Conservation (phyloP, 768 basidiomycete species). For the Mycena sanguinolenta region DNA sequence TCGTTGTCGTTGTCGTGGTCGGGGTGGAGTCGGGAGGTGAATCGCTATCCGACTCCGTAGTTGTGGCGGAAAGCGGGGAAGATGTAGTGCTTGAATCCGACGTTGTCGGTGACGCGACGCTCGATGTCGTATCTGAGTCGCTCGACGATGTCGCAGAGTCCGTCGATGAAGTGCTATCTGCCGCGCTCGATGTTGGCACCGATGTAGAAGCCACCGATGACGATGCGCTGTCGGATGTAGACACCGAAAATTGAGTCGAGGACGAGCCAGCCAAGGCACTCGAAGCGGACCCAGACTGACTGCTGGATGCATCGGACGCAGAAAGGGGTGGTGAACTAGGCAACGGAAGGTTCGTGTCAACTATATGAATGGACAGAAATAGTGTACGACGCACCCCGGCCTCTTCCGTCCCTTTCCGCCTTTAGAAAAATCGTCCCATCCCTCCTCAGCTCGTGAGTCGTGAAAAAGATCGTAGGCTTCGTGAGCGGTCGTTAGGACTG, state of each 20-base stretch:
- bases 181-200: background rate
- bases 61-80: too few relatives aligned
- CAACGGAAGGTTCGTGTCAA: conserved; percentile 1
- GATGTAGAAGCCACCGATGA: conserved; percentile 2
- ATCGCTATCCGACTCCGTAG: too few relatives aligned
- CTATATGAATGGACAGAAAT: conserved; percentile 14
- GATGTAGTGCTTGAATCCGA: too few relatives aligned
- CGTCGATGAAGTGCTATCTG: conserved; percentile 1
- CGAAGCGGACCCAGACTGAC: conserved; percentile 1
- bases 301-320: conserved; percentile 5
- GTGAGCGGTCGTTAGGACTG: conserved; percentile 1
- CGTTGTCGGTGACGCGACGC: background rate
- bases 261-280: background rate
- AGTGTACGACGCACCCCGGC: conserved; percentile 9
- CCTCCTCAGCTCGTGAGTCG: conserved; percentile 9
- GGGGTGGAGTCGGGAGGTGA: too few relatives aligned
- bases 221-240: conserved; percentile 2
- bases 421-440: conserved; percentile 1
- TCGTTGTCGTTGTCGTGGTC: too few relatives aligned
- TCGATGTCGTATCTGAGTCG: too few relatives aligned
- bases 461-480: background rate
- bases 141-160: conserved; percentile 5
- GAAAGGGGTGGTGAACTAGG: conserved; percentile 6
- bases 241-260: conserved; percentile 5
- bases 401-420: background rate